These are phyloP conservation scores for Verruconis gallopava DNA, from an alignment of 2,329 filamentous ascomycete species.

Conservation along the genomic window DNA sequence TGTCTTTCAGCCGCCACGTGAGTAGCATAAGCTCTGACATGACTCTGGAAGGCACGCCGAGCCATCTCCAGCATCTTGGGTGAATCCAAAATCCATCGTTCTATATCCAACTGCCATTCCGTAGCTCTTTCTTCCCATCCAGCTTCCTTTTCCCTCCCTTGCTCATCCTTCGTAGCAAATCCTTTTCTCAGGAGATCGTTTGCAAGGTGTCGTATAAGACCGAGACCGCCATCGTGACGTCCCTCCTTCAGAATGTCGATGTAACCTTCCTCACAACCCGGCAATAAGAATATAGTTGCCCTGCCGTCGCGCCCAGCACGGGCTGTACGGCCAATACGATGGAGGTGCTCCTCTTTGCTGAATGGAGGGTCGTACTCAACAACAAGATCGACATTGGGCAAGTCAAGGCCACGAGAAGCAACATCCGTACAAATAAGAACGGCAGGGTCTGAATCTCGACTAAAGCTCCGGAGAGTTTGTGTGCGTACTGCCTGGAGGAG, in stretches of 20 bases:
- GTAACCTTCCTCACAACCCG: conserved; percentile 86
- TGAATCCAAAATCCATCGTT: conserved; percentile 52
- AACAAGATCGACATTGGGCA: conserved; percentile 88
- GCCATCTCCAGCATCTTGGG: conserved; percentile 65
- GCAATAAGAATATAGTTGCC: conserved; percentile 78
- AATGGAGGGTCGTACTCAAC: conserved; percentile 96
- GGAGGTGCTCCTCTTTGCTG: conserved; percentile 82
- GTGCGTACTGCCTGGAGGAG: conserved; percentile 79
- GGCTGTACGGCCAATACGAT: conserved; percentile 88
- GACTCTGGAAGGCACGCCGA: conserved; percentile 75
- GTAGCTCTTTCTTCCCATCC: conserved; percentile 55
- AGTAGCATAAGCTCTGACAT: conserved; percentile 89
- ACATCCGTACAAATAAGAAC: conserved; percentile 92
- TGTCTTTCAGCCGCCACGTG: conserved; percentile 73
- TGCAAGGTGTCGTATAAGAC: conserved; percentile 48
- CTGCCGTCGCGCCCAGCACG: conserved; percentile 81
- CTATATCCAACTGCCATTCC: conserved; percentile 52
- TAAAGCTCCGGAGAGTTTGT: conserved; percentile 70
- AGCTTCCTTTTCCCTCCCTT: conserved; percentile 16
- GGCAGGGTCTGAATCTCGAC: conserved; percentile 57
- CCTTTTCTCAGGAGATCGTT: conserved; percentile 57
- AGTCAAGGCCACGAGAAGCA: conserved; percentile 84
- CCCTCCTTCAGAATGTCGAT: conserved; percentile 63
- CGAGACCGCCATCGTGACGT: conserved; percentile 48
- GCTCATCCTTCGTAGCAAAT: conserved; percentile 32